These are phyloP conservation scores for Podaxis rugospora DNA, from an alignment of 768 basidiomycete species.

Conservation along the genomic window DNA sequence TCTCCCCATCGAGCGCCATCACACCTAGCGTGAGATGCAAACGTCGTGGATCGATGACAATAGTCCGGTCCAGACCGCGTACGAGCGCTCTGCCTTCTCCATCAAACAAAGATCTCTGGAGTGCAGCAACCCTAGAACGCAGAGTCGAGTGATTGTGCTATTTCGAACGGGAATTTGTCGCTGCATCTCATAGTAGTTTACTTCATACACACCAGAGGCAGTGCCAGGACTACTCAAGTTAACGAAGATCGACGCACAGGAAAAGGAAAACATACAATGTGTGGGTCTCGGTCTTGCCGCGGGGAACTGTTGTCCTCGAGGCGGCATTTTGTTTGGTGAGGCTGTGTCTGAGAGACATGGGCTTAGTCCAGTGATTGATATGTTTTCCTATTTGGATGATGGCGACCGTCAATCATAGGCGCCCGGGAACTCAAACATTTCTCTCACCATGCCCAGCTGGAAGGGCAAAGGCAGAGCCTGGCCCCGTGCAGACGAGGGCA, in stretches of 20 bases:
- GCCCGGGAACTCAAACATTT: background rate
- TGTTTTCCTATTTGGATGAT: conserved; percentile 5
- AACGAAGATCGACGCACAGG: background rate
- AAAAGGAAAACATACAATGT: conserved; percentile 21
- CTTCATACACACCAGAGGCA: conserved; percentile 25
- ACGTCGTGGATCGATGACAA: conserved; percentile 54
- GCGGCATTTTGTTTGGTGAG: conserved; percentile 5
- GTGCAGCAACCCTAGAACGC: conserved; percentile 29
- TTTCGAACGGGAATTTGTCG: background rate
- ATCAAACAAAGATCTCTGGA: conserved; percentile 38
- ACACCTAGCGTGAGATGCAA: conserved; percentile 75
- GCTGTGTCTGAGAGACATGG: conserved; percentile 2
- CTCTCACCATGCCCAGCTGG: conserved; percentile 12
- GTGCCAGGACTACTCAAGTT: conserved; percentile 22
- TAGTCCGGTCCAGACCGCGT: conserved; percentile 54
- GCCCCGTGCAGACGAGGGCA: conserved; percentile 16
- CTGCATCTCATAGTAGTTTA: background rate
- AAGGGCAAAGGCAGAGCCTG: conserved; percentile 20
- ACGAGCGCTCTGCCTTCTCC: conserved; percentile 25
- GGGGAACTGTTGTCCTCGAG: background rate
- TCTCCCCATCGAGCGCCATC: conserved; percentile 47
- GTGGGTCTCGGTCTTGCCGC: conserved; percentile 20
- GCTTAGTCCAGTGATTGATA: background rate
- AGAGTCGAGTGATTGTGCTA: conserved; percentile 34
- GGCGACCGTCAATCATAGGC: background rate